phyloP scores from a whole-genome alignment of 306 rosid genomes.

The Citrullus amarus region DNA sequence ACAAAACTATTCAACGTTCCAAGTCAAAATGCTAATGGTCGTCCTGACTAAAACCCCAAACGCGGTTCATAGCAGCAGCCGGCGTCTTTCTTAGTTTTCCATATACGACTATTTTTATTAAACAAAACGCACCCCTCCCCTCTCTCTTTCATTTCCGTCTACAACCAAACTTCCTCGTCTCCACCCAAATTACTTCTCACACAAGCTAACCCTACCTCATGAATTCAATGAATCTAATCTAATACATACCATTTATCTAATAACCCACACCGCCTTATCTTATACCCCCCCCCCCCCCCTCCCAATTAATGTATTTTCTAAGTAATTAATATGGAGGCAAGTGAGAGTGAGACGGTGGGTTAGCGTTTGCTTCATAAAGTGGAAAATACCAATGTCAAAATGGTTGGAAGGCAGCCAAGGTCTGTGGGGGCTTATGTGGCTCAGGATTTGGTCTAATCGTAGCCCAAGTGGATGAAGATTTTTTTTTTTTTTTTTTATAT shows the following conservation, averaged over 20 bases:
- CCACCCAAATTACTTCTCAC: neutral
- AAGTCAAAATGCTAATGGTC: neutral
- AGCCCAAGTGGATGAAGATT: neutral
- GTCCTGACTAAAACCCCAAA: neutral
- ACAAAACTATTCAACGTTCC: neutral
- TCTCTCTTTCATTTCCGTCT: neutral
- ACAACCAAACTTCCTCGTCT: neutral
- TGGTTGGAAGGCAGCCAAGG: neutral
- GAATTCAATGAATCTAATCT: neutral
- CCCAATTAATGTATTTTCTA: neutral
- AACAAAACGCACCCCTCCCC: no score
- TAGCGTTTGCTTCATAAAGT: neutral
- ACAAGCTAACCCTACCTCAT: neutral
- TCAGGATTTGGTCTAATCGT: neutral
- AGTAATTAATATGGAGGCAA: neutral
- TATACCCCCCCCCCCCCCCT: no score
- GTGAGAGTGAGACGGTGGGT: conserved; percentile 3
- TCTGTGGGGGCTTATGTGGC: neutral
- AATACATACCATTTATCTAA: no score
- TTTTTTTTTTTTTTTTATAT: neutral
- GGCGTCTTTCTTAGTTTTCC: neutral
- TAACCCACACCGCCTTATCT: neutral
- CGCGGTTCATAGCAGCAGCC: neutral
- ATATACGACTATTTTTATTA: no score
- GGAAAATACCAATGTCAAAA: neutral